phyloP scores from a whole-genome alignment of 1,284 basidiomycete genomes.

The Phaffia rhodozyma region DNA sequence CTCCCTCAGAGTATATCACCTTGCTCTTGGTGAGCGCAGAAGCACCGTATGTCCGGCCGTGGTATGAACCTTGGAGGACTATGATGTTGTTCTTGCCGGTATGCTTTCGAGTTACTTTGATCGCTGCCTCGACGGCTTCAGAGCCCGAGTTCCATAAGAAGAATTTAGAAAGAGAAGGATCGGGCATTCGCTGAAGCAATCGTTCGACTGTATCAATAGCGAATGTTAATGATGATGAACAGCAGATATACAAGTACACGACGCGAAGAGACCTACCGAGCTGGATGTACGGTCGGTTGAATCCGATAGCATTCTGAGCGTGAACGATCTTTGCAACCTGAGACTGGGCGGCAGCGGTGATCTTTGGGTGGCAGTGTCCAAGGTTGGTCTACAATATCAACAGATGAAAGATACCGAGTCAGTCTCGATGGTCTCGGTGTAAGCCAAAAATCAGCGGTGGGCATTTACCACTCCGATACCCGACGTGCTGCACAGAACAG shows the following conservation, averaged over 20 bases:
- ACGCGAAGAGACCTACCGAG: slow-evolving; percentile 4
- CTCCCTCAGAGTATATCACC: slow-evolving; percentile 62
- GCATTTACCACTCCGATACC: slow-evolving; percentile 51
- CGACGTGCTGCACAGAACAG: slow-evolving; percentile 39
- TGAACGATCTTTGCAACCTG: slow-evolving; percentile 74
- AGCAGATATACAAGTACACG: too few relatives aligned
- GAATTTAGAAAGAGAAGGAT: slow-evolving; percentile 49
- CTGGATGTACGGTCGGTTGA: slow-evolving; percentile 10
- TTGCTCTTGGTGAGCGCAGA: slow-evolving; percentile 84
- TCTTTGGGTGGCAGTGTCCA: slow-evolving; percentile 75
- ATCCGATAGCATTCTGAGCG: slow-evolving; percentile 41
- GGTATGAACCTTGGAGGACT: slow-evolving; percentile 76
- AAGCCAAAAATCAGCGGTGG: not conserved
- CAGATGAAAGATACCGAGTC: slow-evolving; percentile 17
- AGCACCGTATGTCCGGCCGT: slow-evolving; percentile 75
- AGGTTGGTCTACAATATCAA: slow-evolving; percentile 24
- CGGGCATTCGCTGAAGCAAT: slow-evolving; percentile 31
- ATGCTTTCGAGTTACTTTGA: slow-evolving; percentile 49
- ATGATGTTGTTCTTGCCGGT: slow-evolving; percentile 81
- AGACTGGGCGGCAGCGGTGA: slow-evolving; percentile 72
- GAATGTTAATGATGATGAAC: not conserved
- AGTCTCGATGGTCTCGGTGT: slow-evolving; percentile 16
- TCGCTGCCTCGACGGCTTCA: slow-evolving; percentile 31
- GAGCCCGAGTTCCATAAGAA: slow-evolving; percentile 69
- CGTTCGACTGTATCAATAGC: slow-evolving; percentile 22